Evolutionary conservation across 1,284 basidiomycete species (phyloP).

Genomic region (Sutorius eximius): DNA sequence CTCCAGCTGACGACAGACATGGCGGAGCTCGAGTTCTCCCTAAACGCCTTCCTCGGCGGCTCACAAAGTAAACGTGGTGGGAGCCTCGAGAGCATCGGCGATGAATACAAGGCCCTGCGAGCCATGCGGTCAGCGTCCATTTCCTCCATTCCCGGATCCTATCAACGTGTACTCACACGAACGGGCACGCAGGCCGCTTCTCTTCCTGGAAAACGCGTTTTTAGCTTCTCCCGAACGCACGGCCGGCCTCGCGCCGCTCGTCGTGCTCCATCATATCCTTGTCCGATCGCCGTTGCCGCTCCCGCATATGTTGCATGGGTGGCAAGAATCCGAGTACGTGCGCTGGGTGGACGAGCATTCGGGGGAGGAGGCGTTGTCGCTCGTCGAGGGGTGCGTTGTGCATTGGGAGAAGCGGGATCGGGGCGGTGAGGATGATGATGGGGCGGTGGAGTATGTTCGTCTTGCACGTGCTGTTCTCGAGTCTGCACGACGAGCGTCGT

Average conservation of each 20-base stretch:
- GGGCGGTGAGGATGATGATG: constrained; percentile 45
- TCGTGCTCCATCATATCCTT: constrained; percentile 88
- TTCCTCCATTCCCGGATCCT: neutral
- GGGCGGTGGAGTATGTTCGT: constrained; percentile 57
- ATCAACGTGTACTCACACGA: neutral
- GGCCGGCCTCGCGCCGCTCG: constrained; percentile 71
- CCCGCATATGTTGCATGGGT: constrained; percentile 84
- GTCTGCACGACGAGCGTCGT: constrained; percentile 30
- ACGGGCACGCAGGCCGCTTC: constrained; percentile 58
- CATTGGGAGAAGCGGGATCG: constrained; percentile 73
- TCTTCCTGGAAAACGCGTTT: constrained; percentile 80
- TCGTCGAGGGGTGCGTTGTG: constrained; percentile 67
- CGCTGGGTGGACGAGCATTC: constrained; percentile 82
- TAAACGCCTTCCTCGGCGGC: constrained; percentile 75
- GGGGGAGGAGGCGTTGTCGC: constrained; percentile 66
- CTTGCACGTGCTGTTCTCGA: constrained; percentile 63
- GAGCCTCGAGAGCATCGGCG: constrained; percentile 70
- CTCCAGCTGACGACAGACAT: constrained; percentile 92
- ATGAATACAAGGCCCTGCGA: constrained; percentile 77
- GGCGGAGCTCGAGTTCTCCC: constrained; percentile 91
- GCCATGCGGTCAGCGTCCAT: constrained; percentile 67
- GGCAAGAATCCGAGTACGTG: constrained; percentile 92
- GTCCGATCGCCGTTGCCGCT: constrained; percentile 85
- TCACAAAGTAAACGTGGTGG: constrained; percentile 58
- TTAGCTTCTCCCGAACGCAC: constrained; percentile 69